These are phyloP conservation scores for Eutrema salsugineum DNA, from an alignment of 441 rosid genomes.

Conservation along the genomic window DNA sequence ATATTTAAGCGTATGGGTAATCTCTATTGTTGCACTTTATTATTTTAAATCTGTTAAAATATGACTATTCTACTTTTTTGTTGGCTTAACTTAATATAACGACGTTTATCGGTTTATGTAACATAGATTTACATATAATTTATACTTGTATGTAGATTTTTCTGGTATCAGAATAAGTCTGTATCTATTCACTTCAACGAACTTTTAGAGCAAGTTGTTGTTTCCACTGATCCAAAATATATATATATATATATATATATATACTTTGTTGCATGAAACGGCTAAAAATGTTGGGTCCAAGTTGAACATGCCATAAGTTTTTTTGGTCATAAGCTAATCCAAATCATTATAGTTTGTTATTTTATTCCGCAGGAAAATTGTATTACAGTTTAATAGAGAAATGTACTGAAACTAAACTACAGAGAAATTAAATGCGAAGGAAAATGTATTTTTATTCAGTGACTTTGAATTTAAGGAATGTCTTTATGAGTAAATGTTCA, in stretches of 20 bases:
- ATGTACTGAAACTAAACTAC: background rate
- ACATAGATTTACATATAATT: background rate
- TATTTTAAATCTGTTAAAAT: background rate
- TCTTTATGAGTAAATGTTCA: constrained; percentile 19
- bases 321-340: background rate
- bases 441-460: constrained; percentile 5
- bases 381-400: background rate
- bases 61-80: background rate
- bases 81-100: background rate
- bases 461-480: constrained; percentile 31
- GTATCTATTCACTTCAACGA: background rate
- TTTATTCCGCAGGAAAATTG: background rate
- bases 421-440: background rate
- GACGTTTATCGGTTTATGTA: background rate
- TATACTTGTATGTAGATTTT: background rate
- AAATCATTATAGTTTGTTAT: background rate
- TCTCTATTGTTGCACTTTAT: background rate
- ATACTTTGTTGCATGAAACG: constrained; percentile 7
- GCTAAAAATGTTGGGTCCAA: constrained; percentile 16
- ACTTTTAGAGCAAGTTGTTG: background rate
- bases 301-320: background rate
- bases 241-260: background rate
- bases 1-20: background rate
- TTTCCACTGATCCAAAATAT: background rate
- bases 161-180: background rate